Evolutionary conservation across 2,329 filamentous ascomycete species (phyloP), one percentile per base, ranked within the genome.

Genomic region (Colletotrichum tanaceti): DNA sequence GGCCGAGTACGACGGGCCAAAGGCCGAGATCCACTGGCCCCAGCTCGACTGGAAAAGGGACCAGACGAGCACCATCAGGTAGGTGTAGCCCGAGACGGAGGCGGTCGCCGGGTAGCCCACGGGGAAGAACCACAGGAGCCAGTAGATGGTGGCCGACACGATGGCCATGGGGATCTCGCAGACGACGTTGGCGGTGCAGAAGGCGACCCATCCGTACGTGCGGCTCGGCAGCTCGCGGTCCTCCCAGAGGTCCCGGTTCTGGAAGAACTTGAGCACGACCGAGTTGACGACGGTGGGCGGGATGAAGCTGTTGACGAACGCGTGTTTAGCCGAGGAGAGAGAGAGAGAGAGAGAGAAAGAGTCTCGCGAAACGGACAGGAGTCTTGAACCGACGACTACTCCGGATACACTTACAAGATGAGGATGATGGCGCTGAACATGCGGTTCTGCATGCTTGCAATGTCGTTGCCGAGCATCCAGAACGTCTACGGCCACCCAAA

Each of bases 11-110:
- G 85, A 90, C 0, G 92, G 92, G 0, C 92, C 91, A 77, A 94
- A 94, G 0, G 93, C 92, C 71, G 90, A 92, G 73, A 96, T 93
- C 91, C 91, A 95, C 76, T 94, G 92, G 22, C 91, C 93, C 92
- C 90, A 94, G 72, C 84, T 89, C 39, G 86, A 86, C 77, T 90
- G 87, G 84, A 94, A 94, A 9, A 94, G 78, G 82, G 89, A 93
- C 81, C 94, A 94, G 0, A 95, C 84, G 74, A 94, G 81, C 0
- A 87, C 87, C 90, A 96, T 94, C 32, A 95, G 80, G 81, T 91
- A 95, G 18, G 90, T 87, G 76, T 94, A 95, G 14, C 92, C 93
- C 0, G 91, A 87, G 0, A 87, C 87, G 1, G 85, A 84, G 41
- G 87, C 86, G 69, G 91, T 87, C 0, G 84, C 84, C 0, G 92